These are phyloP conservation scores for Apophysomyces trapeziformis DNA, from an alignment of 371 early-diverging fungal genomes.

Conservation along the genomic window DNA sequence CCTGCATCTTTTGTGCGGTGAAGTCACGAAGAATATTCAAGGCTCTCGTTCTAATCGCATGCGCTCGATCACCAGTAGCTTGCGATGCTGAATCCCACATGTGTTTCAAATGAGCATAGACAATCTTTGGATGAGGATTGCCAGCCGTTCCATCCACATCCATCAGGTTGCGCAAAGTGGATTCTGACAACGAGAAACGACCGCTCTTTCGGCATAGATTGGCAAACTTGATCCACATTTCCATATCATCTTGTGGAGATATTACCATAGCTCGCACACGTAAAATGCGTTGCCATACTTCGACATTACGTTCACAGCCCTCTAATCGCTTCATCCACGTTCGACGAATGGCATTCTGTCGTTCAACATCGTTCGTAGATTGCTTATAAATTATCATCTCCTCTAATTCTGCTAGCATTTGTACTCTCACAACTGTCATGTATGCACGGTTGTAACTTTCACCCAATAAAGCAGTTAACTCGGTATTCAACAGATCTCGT, in stretches of 20 bases:
- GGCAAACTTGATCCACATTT: slow-evolving; percentile 95
- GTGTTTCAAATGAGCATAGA: slow-evolving; percentile 94
- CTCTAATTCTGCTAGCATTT: slow-evolving; percentile 97
- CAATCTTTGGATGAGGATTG: slow-evolving; percentile 75
- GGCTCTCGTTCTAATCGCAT: slow-evolving; percentile 60
- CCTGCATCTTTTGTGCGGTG: slow-evolving; percentile 62
- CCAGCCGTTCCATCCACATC: slow-evolving; percentile 43
- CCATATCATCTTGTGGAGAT: slow-evolving; percentile 90
- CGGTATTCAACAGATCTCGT: slow-evolving; percentile 87
- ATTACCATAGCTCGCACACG: slow-evolving; percentile 90
- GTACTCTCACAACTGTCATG: slow-evolving; percentile 85
- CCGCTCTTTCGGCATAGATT: slow-evolving; percentile 93
- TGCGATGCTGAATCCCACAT: slow-evolving; percentile 85
- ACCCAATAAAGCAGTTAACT: slow-evolving; percentile 86
- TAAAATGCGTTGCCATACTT: slow-evolving; percentile 94
- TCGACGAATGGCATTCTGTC: slow-evolving; percentile 77
- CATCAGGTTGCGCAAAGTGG: slow-evolving; percentile 76
- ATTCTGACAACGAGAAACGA: slow-evolving; percentile 80
- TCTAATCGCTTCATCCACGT: slow-evolving; percentile 89
- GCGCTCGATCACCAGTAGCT: slow-evolving; percentile 44
- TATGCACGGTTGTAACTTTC: slow-evolving; percentile 97
- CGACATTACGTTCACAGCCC: slow-evolving; percentile 94
- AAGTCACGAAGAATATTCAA: slow-evolving; percentile 68
- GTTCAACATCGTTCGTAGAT: slow-evolving; percentile 78
- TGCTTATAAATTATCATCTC: slow-evolving; percentile 94